Base-by-base conservation (phyloP, 768 basidiomycete genomes). In the Boletus fagicola region DNA sequence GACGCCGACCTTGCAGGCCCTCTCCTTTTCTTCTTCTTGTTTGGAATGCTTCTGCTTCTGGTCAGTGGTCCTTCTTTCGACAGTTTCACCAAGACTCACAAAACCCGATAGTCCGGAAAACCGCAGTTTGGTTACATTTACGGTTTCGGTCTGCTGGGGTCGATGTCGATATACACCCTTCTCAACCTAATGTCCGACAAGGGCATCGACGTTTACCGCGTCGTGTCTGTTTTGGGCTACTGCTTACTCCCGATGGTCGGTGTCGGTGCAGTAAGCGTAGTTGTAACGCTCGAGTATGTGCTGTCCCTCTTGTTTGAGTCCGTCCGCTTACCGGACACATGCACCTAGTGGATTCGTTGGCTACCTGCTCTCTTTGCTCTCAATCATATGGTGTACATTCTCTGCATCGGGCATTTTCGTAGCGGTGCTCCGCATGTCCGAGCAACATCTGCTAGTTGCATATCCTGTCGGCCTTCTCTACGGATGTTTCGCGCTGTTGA, bases 121-220 rank as follows among this genome's bases (percentile, higher is more conserved):
- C 91, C 92, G 5, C 97, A 98, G 70, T 99, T 99, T 74, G 94
- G 92, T 49, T 98, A 98, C 73, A 98, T 98, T 57, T 99, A 99
- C 71, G 97, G 96, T 38, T 92, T 99, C 61, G 96, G 90, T 52
- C 83, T 98, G n/a, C 83, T 98, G 64, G 97, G 97, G 52, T 93
- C 90, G 8, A 81, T 84, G 13, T 92, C 93, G 28, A 87, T 98
- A 70, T 98, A 98, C 79, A 84, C 87, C 51, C 87, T 99, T 57
- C 83, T 99, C 61, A 98, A 99, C 72, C 81, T 98, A 62, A 98
- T 99, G 97, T 93, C 93, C 28, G 90, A 92, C 74, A 83, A 86
- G 52, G 92, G 88, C 44, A 98, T 99, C 60, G 95, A 98, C 68
- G 91, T 95, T 16, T 97, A 98, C 74, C 88, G 96, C 24, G 89